These are phyloP conservation scores for Marasmius fiardii DNA, from an alignment of 1,284 basidiomycete genomes.

Conservation along the genomic window DNA sequence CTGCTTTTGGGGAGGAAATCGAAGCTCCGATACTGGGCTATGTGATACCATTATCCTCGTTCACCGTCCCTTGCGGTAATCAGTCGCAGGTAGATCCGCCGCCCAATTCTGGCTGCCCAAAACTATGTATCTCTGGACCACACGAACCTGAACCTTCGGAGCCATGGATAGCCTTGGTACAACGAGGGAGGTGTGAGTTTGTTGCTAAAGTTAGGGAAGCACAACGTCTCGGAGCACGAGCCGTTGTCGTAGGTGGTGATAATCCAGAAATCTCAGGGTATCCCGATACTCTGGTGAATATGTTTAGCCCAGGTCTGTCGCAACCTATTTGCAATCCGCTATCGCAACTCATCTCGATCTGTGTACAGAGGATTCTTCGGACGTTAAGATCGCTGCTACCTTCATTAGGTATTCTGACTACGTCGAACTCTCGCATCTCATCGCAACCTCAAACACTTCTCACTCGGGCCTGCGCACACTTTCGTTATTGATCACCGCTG, in stretches of 20 bases:
- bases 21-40: conserved; percentile 69
- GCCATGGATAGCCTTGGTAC: conserved; percentile 82
- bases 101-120: conserved; percentile 61
- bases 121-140: conserved; percentile 53
- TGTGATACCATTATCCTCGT: conserved; percentile 73
- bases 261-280: conserved; percentile 60
- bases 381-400: conserved; percentile 67
- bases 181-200: conserved; percentile 85
- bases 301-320: conserved; percentile 79
- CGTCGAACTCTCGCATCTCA: conserved; percentile 52
- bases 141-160: conserved; percentile 55
- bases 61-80: conserved; percentile 53
- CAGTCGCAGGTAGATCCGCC: conserved; percentile 18
- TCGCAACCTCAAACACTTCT: conserved; percentile 68
- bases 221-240: conserved; percentile 79
- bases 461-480: conserved; percentile 70
- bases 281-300: conserved; percentile 81
- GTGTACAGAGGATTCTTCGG: conserved; percentile 64
- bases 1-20: conserved; percentile 74
- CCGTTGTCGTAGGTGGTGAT: conserved; percentile 86
- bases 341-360: conserved; percentile 3
- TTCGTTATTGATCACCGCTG: conserved; percentile 72
- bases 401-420: conserved; percentile 76
- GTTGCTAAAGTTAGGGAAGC: conserved; percentile 83
- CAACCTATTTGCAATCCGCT: conserved; percentile 8